phyloP scores from a whole-genome alignment of 83 land plant genomes.

The Picea mariana region DNA sequence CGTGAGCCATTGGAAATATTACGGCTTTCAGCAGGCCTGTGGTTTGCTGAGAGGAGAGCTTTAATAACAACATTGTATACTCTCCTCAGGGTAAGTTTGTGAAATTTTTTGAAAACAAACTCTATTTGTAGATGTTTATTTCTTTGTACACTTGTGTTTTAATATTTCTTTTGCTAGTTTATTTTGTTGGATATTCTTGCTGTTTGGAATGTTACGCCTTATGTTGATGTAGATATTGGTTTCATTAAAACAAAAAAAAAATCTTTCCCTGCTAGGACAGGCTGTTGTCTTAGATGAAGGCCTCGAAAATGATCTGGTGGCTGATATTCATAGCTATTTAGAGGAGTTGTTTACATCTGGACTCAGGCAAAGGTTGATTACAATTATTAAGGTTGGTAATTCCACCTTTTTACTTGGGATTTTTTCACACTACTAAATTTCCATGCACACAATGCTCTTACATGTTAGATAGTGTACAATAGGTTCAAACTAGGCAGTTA shows the following conservation, averaged over 20 bases:
- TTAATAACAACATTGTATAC: slow-evolving; percentile 70
- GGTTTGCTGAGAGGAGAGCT: slow-evolving; percentile 97
- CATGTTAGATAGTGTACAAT: neutral
- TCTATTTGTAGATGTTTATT: neutral
- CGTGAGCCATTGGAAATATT: slow-evolving; percentile 86
- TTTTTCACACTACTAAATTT: neutral
- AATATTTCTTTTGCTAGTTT: neutral
- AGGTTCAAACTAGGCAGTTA: neutral
- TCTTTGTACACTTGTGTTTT: neutral
- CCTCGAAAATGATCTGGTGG: slow-evolving; percentile 72
- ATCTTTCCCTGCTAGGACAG: slow-evolving; percentile 48
- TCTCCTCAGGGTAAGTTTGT: slow-evolving; percentile 70
- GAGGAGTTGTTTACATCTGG: slow-evolving; percentile 82
- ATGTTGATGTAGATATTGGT: slow-evolving; percentile 7
- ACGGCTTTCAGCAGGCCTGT: slow-evolving; percentile 89
- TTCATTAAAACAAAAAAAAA: neutral
- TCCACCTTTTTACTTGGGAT: neutral
- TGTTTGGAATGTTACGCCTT: neutral
- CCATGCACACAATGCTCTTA: neutral
- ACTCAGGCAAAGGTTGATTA: slow-evolving; percentile 72
- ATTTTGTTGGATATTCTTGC: neutral
- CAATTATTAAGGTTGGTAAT: slow-evolving; percentile 74
- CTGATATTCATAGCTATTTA: slow-evolving; percentile 72
- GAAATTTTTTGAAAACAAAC: neutral
- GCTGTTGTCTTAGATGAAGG: slow-evolving; percentile 94